A percentile compares a stretch with the other conserved stretches of the same genome.
phyloP scores from a whole-genome alignment of 176 grass and related monocot genomes.

The Bothriochloa decipiens region DNA sequence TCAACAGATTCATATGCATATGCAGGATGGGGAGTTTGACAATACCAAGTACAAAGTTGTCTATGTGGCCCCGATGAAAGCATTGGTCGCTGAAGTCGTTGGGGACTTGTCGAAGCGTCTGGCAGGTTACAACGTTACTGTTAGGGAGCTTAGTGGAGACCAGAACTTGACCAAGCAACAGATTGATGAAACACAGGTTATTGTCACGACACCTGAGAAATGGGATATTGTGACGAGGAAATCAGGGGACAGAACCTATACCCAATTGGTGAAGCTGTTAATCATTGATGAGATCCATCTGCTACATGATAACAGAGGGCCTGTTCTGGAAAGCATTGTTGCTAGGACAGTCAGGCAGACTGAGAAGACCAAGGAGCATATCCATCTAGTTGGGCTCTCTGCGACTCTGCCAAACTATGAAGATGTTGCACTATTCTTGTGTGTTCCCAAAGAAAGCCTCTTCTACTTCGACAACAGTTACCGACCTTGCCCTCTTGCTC shows the following conservation, averaged over 20 bases:
- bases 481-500: conserved; percentile 87
- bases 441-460: conserved; percentile 64
- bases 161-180: conserved; percentile 83
- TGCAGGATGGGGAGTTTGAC: conserved; percentile 78
- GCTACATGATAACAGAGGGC: conserved; percentile 93
- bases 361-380: conserved; percentile 84
- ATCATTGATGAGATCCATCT: conserved; percentile 98
- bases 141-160: conserved; percentile 93
- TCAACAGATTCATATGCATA: conserved; percentile 87
- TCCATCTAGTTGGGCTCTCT: conserved; percentile 82
- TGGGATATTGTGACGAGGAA: conserved; percentile 98
- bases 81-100: conserved; percentile 95
- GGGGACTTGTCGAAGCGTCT: conserved; percentile 78
- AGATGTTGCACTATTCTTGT: conserved; percentile 85
- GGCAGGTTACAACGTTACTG: conserved; percentile 67
- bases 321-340: conserved; percentile 97
- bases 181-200: conserved; percentile 97
- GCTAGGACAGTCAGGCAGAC: conserved; percentile 92
- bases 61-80: conserved; percentile 98
- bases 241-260: conserved; percentile 92
- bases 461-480: conserved; percentile 98
- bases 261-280: conserved; percentile 91
- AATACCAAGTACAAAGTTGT: conserved; percentile 91
- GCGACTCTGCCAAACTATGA: conserved; percentile 91
- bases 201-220: conserved; percentile 97